Base-by-base conservation (phyloP, 352 stramenopile genomes). In the Pythium apleroticum region DNA sequence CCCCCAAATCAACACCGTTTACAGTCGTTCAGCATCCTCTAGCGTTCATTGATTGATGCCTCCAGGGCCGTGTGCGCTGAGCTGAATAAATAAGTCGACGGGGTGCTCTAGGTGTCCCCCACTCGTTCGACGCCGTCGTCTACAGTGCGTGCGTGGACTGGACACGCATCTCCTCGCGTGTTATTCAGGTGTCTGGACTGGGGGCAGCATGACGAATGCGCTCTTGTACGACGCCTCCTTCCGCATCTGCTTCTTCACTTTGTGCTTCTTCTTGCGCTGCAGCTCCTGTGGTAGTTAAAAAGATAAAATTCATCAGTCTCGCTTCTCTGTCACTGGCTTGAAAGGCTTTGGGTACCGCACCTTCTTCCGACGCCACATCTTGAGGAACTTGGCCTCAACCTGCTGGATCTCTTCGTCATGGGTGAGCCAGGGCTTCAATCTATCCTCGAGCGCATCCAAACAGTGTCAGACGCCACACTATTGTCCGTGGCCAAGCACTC, bases 221-320 rank as follows among this genome's bases (percentile, higher is more conserved):
- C 63, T 70, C 57, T 70, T 69, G 63, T 61, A 66, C 52, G 59
- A 63, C 6, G 80, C 84, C 75, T 89, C 78, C 66, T 80, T 73
- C 48, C 81, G 80, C 65, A 89, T 70, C 24, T 77, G 66, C 57
- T 91, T 92, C 72, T 90, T 90, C 49, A 86, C 76, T 19, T 84
- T 85, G 61, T 88, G 75, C 56, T 87, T 90, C 52, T 78, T 84
- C 71, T 91, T 91, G 3, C 80, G 74, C 50, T 86, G 76, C 50
- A 86, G 52, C 50, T 92, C 84, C 84, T 92, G 54, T 25, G 46
- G 15, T 50, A 3, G 28, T 49, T 9, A 39, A 25, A 15, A 33
- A 33, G 8, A 33, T 15, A 30, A 35, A 54, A 6, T 20, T 33
- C 22, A 33, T 54, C 22, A 30, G 43, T n/a, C 22, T 20, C 25